phyloP scores from a whole-genome alignment of 108 stramenopile genomes.

The Craspedostauros australis region DNA sequence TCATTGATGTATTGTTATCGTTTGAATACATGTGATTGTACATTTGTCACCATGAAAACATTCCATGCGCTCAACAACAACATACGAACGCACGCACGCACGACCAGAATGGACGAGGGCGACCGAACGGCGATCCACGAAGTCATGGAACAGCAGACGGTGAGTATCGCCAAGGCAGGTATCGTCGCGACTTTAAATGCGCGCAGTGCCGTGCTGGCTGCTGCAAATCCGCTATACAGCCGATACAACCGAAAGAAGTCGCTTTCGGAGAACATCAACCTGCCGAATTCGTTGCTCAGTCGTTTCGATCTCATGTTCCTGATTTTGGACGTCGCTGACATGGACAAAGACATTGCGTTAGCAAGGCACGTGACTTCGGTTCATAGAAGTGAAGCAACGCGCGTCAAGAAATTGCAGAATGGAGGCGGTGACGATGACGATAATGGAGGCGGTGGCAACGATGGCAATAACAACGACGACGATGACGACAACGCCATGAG shows the following conservation, averaged over 20 bases:
- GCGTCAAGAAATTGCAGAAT: no score
- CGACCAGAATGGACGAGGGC: slow-evolving; percentile 90
- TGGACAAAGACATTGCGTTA: slow-evolving; percentile 90
- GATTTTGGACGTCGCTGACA: slow-evolving; percentile 87
- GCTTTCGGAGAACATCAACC: slow-evolving; percentile 92
- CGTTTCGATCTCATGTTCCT: slow-evolving; percentile 99
- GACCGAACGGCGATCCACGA: slow-evolving; percentile 99
- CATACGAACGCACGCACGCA: no score
- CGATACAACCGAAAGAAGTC: slow-evolving; percentile 87
- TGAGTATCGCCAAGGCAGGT: slow-evolving; percentile 97
- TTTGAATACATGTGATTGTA: no score
- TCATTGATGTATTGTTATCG: no score
- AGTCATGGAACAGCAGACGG: slow-evolving; percentile 99
- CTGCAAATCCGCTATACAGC: slow-evolving; percentile 98
- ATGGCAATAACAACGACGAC: slow-evolving; percentile 29
- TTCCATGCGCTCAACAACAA: no score
- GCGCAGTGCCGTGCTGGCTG: slow-evolving; percentile 95
- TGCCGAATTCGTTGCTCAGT: slow-evolving; percentile 95
- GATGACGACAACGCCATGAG: slow-evolving; percentile 4
- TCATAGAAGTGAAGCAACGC: no score
- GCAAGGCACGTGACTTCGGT: slow-evolving; percentile 97
- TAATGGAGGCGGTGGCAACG: slow-evolving; percentile 7
- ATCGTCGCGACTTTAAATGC: slow-evolving; percentile 99
- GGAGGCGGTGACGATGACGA: slow-evolving; percentile 53
- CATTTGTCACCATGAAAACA: no score